Percentiles rank a stretch among this genome's conserved stretches.
phyloP scores from a whole-genome alignment of 441 rosid species.

The Kokia cookei region DNA sequence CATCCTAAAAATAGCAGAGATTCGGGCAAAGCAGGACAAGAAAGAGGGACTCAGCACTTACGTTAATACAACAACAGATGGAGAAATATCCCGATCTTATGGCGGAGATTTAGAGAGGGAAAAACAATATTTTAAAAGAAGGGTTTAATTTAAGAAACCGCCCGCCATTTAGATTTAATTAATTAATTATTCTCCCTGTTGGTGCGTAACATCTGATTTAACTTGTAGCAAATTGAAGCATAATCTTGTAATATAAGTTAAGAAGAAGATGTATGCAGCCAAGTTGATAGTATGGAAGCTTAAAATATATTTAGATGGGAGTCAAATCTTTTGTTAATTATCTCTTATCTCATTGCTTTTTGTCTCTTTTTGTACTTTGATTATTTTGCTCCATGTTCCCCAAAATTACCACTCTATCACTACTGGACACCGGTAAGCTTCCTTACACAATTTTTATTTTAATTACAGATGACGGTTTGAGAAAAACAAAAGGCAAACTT shows the following conservation, averaged over 20 bases:
- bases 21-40: background rate
- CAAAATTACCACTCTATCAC: background rate
- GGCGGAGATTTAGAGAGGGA: background rate
- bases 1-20: background rate
- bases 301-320: background rate
- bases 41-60: background rate
- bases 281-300: background rate
- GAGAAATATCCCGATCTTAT: background rate
- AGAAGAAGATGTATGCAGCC: background rate
- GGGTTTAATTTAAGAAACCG: background rate
- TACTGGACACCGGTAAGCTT: background rate
- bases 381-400: background rate
- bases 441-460: too few species aligned
- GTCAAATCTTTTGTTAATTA: background rate
- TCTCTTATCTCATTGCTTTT: background rate
- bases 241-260: background rate
- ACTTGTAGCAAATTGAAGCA: background rate
- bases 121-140: background rate
- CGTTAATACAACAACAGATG: background rate
- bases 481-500: too few species aligned
- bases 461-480: too few species aligned
- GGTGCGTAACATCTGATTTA: background rate
- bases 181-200: background rate
- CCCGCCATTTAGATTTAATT: background rate
- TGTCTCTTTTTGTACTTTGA: background rate